phyloP scores from a whole-genome alignment of 2,329 filamentous ascomycete species.

The Diaporthe caulivora region DNA sequence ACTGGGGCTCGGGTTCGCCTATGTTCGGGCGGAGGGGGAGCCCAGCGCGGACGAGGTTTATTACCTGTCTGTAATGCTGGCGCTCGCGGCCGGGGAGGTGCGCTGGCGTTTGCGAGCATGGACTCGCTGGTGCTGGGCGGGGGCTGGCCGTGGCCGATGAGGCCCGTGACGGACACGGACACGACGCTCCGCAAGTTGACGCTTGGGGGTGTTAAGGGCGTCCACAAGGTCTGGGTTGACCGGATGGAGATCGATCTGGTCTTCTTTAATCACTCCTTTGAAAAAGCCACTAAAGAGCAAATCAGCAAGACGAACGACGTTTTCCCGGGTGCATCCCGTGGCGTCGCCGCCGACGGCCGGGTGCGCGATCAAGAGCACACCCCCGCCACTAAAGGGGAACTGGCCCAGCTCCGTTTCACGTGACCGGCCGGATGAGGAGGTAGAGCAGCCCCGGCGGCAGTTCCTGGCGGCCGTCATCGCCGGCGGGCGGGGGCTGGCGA shows the following conservation, averaged over 20 bases:
- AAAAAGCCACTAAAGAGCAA: not conserved
- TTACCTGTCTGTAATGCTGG: not conserved
- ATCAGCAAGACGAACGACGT: not conserved
- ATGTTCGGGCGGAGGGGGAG: not conserved
- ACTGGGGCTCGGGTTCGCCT: not conserved
- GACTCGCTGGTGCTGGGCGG: not conserved
- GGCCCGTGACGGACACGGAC: not conserved
- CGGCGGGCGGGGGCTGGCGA: not conserved
- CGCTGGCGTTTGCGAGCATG: not conserved
- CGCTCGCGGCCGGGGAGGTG: not conserved
- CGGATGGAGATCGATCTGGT: not conserved
- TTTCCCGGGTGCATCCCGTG: not conserved
- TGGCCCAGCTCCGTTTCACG: not conserved
- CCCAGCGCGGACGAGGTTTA: not conserved
- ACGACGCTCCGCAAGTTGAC: not conserved
- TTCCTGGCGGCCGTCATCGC: not conserved
- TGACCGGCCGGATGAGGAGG: not conserved
- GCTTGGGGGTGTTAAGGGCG: not conserved
- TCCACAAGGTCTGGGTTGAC: not conserved
- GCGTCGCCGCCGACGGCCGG: too few relatives aligned
- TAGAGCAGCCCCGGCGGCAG: not conserved
- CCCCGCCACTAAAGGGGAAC: not conserved
- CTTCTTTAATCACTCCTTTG: not conserved
- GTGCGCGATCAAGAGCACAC: conserved; percentile 12
- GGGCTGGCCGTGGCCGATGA: not conserved